phyloP scores from a whole-genome alignment of 129 eudicot genomes.

The Silybum marianum region DNA sequence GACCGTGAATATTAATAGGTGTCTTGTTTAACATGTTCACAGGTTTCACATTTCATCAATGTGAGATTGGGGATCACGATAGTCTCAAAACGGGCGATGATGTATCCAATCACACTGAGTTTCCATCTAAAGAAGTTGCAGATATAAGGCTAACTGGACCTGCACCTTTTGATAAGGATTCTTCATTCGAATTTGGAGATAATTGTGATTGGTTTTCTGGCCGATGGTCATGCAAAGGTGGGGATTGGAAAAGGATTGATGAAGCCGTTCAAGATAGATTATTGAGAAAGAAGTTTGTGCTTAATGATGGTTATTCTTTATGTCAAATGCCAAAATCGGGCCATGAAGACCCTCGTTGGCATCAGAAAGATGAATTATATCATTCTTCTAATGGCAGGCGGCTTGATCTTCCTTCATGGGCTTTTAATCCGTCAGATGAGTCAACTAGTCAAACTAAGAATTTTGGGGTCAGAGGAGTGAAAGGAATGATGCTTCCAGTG shows the following conservation, averaged over 20 bases:
- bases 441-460: constrained; percentile 49
- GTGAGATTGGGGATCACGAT: constrained; percentile 34
- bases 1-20: constrained; percentile 6
- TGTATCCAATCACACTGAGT: constrained; percentile 33
- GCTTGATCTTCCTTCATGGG: constrained; percentile 93
- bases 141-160: constrained; percentile 47
- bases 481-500: constrained; percentile 90
- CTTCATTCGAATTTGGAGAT: constrained; percentile 36
- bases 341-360: constrained; percentile 83
- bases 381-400: constrained; percentile 56
- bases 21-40: constrained; percentile 26
- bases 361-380: constrained; percentile 71
- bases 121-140: constrained; percentile 33
- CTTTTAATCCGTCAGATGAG: constrained; percentile 73
- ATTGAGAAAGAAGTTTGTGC: constrained; percentile 63
- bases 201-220: constrained; percentile 58
- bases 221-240: constrained; percentile 87
- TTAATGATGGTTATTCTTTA: constrained; percentile 86
- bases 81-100: constrained; percentile 35
- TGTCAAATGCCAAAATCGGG: constrained; percentile 89
- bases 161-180: constrained; percentile 51
- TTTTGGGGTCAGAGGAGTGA: constrained; percentile 51
- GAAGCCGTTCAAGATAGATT: constrained; percentile 61
- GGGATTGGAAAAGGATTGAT: constrained; percentile 91
- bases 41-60: constrained; percentile 50